Conservation (phyloP, 306 rosid genomes). For the Alnus rubra region DNA sequence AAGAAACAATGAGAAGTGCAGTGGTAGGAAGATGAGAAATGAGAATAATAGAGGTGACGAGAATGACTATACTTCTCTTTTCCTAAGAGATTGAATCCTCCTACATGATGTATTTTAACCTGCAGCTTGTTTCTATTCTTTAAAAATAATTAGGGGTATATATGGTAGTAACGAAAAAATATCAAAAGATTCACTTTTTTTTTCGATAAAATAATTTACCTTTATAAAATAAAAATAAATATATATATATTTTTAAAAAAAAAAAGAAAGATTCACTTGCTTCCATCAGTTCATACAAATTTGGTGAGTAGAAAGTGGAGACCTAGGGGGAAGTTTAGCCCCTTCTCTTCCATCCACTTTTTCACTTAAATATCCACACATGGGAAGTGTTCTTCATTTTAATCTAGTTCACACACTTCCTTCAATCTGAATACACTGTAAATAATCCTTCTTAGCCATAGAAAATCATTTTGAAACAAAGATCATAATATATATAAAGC, state of each 20-base stretch:
- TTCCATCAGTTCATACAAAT: not conserved
- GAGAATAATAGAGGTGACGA: not conserved
- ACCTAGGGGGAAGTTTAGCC: not conserved
- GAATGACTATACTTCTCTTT: not conserved
- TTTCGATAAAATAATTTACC: too few relatives aligned
- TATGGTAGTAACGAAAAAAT: too few relatives aligned
- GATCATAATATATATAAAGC: not conserved
- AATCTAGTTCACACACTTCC: not conserved
- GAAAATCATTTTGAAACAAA: slow-evolving; percentile 3
- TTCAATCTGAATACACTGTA: not conserved
- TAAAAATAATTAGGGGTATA: too few relatives aligned
- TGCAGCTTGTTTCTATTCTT: too few relatives aligned
- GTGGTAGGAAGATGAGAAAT: not conserved
- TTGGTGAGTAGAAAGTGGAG: not conserved
- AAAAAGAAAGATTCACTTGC: too few relatives aligned
- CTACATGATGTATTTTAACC: not conserved
- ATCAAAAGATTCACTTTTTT: too few relatives aligned
- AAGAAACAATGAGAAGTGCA: not conserved
- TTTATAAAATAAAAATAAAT: too few relatives aligned
- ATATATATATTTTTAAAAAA: too few relatives aligned
- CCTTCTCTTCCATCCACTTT: not conserved
- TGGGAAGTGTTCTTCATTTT: not conserved
- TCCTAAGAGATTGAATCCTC: not conserved
- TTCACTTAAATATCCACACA: not conserved
- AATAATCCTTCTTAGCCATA: not conserved